These are phyloP conservation scores for Fusarium transvaalense DNA, from an alignment of 2,329 filamentous ascomycete genomes.

Conservation along the genomic window DNA sequence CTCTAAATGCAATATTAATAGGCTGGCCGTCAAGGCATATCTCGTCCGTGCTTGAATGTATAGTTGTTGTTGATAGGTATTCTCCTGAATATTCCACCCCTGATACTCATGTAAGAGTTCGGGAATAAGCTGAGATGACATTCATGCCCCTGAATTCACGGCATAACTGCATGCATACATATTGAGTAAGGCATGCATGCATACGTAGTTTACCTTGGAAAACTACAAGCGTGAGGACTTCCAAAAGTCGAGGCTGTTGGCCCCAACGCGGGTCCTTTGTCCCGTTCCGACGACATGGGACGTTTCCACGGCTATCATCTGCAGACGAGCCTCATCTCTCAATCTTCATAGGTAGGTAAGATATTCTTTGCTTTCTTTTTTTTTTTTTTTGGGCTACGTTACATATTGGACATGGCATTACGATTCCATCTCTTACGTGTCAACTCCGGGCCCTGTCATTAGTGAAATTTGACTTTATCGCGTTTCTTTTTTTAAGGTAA, in stretches of 20 bases:
- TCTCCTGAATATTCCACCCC: conserved; percentile 25
- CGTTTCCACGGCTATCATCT: conserved; percentile 36
- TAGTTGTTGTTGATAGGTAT: neutral
- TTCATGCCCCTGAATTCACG: conserved; percentile 23
- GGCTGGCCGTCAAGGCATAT: conserved; percentile 14
- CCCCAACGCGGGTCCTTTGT: conserved; percentile 16
- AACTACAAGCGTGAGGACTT: no score
- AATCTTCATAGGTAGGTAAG: conserved; percentile 7
- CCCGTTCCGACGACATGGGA: conserved; percentile 38
- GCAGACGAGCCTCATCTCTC: conserved; percentile 7
- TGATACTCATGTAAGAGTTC: neutral
- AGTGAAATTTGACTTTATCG: conserved; percentile 2
- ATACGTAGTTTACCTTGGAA: no score
- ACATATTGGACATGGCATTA: neutral
- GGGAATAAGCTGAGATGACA: conserved; percentile 7
- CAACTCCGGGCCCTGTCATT: conserved; percentile 8
- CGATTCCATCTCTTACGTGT: conserved; percentile 23
- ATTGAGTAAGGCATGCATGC: no score
- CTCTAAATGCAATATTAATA: conserved; percentile 16
- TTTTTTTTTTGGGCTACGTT: no score
- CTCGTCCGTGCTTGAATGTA: neutral
- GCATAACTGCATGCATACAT: neutral
- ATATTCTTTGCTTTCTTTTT: conserved; percentile 21
- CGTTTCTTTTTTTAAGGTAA: conserved; percentile 8
- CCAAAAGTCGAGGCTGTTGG: conserved; percentile 23